Percentiles rank a stretch among this genome's conserved stretches.
Conservation (phyloP, 2,329 filamentous ascomycete species). For the Colletotrichum orchidophilum region DNA sequence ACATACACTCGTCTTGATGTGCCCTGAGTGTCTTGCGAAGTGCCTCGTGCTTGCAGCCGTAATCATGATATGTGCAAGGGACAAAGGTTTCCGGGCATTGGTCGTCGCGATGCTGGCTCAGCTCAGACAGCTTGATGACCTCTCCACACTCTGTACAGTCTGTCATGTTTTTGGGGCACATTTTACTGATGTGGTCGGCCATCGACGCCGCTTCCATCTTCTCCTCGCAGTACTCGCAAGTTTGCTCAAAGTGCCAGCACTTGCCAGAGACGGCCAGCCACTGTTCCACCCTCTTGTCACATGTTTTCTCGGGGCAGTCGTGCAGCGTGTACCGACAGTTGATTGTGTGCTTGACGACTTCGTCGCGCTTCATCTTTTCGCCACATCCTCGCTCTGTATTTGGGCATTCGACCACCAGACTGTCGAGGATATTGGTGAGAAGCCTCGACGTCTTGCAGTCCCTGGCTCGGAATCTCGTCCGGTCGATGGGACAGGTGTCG, state of each 20-base stretch:
- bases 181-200: constrained; percentile 51
- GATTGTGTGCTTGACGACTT: constrained; percentile 64
- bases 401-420: constrained; percentile 67
- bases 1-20: constrained; percentile 60
- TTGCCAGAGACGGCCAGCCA: constrained; percentile 49
- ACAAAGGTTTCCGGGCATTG: constrained; percentile 54
- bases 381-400: constrained; percentile 61
- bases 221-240: constrained; percentile 64
- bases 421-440: constrained; percentile 69
- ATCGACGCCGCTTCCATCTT: constrained; percentile 58
- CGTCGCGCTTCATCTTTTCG: constrained; percentile 59
- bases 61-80: constrained; percentile 57
- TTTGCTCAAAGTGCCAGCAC: constrained; percentile 63
- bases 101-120: constrained; percentile 56
- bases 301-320: constrained; percentile 63
- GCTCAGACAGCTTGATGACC: constrained; percentile 53
- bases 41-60: constrained; percentile 56
- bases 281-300: constrained; percentile 60
- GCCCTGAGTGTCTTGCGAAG: constrained; percentile 51
- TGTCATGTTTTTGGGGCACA: constrained; percentile 57
- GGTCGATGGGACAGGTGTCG: constrained; percentile 66
- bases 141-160: constrained; percentile 60
- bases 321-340: constrained; percentile 66
- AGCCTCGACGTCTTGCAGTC: constrained; percentile 51
- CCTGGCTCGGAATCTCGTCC: constrained; percentile 48